Percentiles rank a stretch among this genome's conserved stretches.
Evolutionary conservation across 768 basidiomycete species (phyloP).

Genomic region (Boletus barrowsii): DNA sequence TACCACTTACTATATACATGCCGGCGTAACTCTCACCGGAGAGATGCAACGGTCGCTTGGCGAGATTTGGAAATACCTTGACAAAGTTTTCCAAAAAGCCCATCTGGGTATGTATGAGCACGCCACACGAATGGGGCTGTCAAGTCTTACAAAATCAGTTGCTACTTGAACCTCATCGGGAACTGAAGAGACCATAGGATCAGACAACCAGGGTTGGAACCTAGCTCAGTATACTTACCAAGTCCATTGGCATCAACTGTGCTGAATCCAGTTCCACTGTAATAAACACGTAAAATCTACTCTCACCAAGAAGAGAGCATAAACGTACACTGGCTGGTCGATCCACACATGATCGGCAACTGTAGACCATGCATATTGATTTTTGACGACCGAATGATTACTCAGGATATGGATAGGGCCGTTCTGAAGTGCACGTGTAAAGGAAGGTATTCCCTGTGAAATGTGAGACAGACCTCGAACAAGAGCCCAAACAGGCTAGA

Average conservation of each 20-base stretch:
- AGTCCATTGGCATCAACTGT: constrained; percentile 60
- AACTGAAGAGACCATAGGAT: constrained; percentile 33
- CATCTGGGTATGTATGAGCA: constrained; percentile 41
- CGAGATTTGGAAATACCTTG: constrained; percentile 66
- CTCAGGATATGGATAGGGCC: constrained; percentile 57
- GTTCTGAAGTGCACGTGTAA: constrained; percentile 39
- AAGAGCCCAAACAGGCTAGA: constrained; percentile 63
- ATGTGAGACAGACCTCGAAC: constrained; percentile 46
- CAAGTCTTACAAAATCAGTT: constrained; percentile 37
- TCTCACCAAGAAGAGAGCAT: too few species aligned
- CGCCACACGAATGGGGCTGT: not conserved
- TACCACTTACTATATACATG: constrained; percentile 52
- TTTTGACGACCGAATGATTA: constrained; percentile 46
- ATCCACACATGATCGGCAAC: constrained; percentile 61
- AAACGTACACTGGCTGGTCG: constrained; percentile 58
- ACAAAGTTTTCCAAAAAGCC: constrained; percentile 69
- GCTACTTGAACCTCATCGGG: constrained; percentile 64
- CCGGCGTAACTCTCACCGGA: constrained; percentile 79
- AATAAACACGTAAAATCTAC: not conserved
- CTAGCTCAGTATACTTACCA: constrained; percentile 34
- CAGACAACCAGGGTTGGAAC: not conserved
- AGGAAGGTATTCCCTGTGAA: not conserved
- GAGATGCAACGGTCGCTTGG: constrained; percentile 60
- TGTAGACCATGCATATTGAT: constrained; percentile 55
- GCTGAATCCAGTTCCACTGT: constrained; percentile 58